Percentiles rank a stretch among this genome's conserved stretches.
Conservation (phyloP, 345 rosid species). For the Hevea brasiliensis region DNA sequence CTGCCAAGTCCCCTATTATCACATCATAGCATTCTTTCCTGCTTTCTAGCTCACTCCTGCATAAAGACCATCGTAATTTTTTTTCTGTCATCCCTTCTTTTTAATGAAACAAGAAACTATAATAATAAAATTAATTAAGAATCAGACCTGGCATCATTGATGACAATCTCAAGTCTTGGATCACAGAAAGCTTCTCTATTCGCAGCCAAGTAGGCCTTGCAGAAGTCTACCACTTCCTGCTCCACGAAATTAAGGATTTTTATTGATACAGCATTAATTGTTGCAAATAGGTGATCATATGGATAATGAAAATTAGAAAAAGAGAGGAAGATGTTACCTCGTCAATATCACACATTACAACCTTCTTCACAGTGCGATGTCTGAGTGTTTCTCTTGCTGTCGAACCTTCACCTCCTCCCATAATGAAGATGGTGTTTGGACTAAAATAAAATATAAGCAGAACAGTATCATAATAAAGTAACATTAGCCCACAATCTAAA, state of each 20-base stretch:
- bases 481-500: too few relatives aligned
- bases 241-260: not conserved
- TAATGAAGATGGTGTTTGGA: slow-evolving; percentile 48
- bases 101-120: not conserved
- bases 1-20: slow-evolving; percentile 68
- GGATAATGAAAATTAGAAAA: not conserved
- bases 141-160: slow-evolving; percentile 57
- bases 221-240: slow-evolving; percentile 70
- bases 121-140: not conserved
- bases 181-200: slow-evolving; percentile 56
- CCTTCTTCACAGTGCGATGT: slow-evolving; percentile 48
- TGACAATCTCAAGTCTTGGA: slow-evolving; percentile 47
- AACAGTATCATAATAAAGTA: not conserved
- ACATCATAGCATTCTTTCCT: slow-evolving; percentile 48
- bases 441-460: slow-evolving; percentile 23
- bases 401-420: slow-evolving; percentile 82
- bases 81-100: not conserved
- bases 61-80: not conserved
- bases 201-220: slow-evolving; percentile 46
- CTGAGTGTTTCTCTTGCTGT: slow-evolving; percentile 62
- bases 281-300: not conserved
- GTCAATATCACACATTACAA: slow-evolving; percentile 66
- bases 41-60: slow-evolving; percentile 54
- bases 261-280: too few relatives aligned
- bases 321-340: slow-evolving; percentile 30